Evolutionary conservation across 176 grass and related monocot species (phyloP), one percentile per base, ranked within the genome.

Genomic region (Zizania latifolia): DNA sequence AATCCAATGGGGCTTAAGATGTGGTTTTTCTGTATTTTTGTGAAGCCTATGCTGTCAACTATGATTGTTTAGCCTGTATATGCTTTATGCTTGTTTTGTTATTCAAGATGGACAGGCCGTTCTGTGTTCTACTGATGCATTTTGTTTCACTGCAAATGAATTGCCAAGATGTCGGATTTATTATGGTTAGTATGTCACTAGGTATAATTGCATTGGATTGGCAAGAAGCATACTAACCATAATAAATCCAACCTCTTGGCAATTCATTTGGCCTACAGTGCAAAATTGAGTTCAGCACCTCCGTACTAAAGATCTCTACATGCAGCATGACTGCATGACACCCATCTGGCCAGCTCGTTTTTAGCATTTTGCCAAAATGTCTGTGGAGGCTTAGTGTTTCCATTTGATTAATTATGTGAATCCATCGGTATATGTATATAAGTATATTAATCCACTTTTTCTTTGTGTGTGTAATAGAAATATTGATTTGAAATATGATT

Each of bases 361-460:
- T 75, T 29, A 68, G 50, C n/a, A 74, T 58, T 67, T 76, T 58
- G 31, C 83, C 13, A 60, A 48, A 74, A 37, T 10, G 30, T n/a
- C 38, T 36, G 44, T 8, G 46, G 55, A 44, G 58, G 54, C 30
- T 27, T 41, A 57, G 23, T 68, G 13, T 82, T 81, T 58, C 13
- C 41, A 8, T 74, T 75, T 62, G 15, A 39, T 34, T 64, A 29
- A 7, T 41, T 29, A 82, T 63, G 50, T 28, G 19, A 26, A 23
- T 72, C 1, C 13, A 17, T 61, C 26, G 65, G 26, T 51, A 38
- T 59, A 55, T 53, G 34, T 35, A 8, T 51, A 38, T 59, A 55
- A 41, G 34, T 35, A 8, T 43, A 37, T 13, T 57, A 57, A 15
- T 19, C 3, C 72, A 54, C 19, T 17, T 82, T 55, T 78, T 36